Percentiles rank a stretch among this genome's conserved stretches.
phyloP scores from a whole-genome alignment of 2,329 filamentous ascomycete genomes.

The Alternaria postmessia region DNA sequence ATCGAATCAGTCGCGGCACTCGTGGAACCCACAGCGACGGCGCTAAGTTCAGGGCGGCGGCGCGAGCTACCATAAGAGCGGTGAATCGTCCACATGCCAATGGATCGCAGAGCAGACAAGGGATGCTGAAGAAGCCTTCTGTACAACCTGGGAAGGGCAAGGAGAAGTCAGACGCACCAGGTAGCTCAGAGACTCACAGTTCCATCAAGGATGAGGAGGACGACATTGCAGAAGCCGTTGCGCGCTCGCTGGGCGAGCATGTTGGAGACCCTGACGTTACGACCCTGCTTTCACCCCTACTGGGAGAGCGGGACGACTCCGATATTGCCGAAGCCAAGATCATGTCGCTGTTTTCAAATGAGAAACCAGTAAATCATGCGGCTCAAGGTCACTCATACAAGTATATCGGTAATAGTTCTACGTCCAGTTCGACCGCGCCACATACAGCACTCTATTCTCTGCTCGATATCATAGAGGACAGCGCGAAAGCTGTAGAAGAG shows the following conservation, averaged over 20 bases:
- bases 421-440: neutral
- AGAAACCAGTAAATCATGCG: neutral
- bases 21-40: neutral
- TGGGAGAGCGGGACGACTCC: neutral
- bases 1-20: neutral
- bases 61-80: neutral
- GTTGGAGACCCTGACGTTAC: neutral
- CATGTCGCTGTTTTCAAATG: neutral
- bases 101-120: neutral
- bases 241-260: slow-evolving; percentile 8
- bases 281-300: neutral
- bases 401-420: neutral
- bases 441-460: slow-evolving; percentile 1
- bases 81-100: neutral
- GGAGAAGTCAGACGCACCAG: neutral
- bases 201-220: neutral
- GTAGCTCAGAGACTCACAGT: neutral
- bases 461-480: neutral
- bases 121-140: neutral
- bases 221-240: slow-evolving; percentile 13
- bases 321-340: slow-evolving; percentile 5
- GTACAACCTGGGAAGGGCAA: neutral
- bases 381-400: neutral
- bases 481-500: neutral
- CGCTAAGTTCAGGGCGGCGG: neutral